These are phyloP conservation scores for Protomyces inouyei DNA, from an alignment of 1,139 yeast species.

Conservation along the genomic window DNA sequence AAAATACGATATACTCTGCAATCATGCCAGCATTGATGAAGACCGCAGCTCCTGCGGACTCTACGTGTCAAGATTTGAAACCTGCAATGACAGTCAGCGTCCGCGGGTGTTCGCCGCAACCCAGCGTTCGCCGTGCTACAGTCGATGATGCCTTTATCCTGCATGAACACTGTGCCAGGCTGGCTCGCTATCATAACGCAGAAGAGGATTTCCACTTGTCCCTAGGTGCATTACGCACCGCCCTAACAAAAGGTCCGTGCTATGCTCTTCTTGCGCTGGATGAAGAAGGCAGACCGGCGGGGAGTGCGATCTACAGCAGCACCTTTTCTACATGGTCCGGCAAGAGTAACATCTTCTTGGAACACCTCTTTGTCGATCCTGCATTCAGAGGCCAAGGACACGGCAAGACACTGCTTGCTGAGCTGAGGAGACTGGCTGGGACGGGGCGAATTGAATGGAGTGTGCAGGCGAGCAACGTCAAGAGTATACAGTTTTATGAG, in stretches of 20 bases:
- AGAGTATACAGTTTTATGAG: not conserved
- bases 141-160: not conserved
- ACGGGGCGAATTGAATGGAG: slow-evolving; percentile 4
- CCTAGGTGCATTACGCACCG: not conserved
- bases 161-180: not conserved
- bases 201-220: not conserved
- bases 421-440: not conserved
- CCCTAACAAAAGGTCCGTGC: not conserved
- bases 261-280: not conserved
- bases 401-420: not conserved
- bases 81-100: too few relatives aligned
- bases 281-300: not conserved
- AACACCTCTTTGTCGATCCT: slow-evolving; percentile 13
- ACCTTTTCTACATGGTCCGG: slow-evolving; percentile 10
- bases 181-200: not conserved
- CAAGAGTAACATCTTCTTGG: not conserved
- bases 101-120: too few relatives aligned
- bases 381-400: not conserved
- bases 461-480: slow-evolving; percentile 3
- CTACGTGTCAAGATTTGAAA: too few relatives aligned
- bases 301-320: not conserved
- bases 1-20: too few relatives aligned
- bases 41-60: too few relatives aligned
- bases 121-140: not conserved
- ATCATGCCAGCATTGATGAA: too few relatives aligned